Conservation (phyloP, 2,329 filamentous ascomycete species). For the Elsinoe fawcettii region DNA sequence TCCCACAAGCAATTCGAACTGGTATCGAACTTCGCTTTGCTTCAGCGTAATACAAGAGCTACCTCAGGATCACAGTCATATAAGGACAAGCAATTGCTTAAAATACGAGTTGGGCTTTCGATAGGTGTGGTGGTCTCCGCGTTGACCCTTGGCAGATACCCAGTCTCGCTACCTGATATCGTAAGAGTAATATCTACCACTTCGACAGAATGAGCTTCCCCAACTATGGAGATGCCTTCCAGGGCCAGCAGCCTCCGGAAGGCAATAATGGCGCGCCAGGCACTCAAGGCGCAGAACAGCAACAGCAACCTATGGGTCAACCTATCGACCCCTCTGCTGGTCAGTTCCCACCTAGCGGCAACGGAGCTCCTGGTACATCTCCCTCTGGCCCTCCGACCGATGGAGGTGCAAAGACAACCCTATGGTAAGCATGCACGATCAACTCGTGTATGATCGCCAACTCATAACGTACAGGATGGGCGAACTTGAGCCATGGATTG, state of each 20-base stretch:
- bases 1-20: slow-evolving; percentile 6
- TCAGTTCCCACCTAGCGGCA: slow-evolving; percentile 40
- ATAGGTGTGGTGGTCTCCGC: no score
- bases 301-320: slow-evolving; percentile 50
- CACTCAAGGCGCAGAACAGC: slow-evolving; percentile 41
- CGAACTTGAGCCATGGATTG: slow-evolving; percentile 97
- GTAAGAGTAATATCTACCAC: neutral
- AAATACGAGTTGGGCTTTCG: neutral
- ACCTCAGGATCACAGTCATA: neutral
- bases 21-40: neutral
- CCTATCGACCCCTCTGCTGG: slow-evolving; percentile 42
- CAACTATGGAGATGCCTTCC: slow-evolving; percentile 54
- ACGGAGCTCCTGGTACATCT: slow-evolving; percentile 34
- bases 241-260: slow-evolving; percentile 49
- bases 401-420: slow-evolving; percentile 45
- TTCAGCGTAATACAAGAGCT: slow-evolving; percentile 8
- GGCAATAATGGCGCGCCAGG: slow-evolving; percentile 44
- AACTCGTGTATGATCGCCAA: slow-evolving; percentile 14
- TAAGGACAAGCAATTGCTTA: neutral
- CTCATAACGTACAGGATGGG: slow-evolving; percentile 69
- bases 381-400: slow-evolving; percentile 30
- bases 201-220: slow-evolving; percentile 54
- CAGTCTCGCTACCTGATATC: neutral
- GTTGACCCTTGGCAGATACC: neutral
- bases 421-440: slow-evolving; percentile 37